A percentile compares a stretch with the other conserved stretches of the same genome.
These are phyloP conservation scores for Coniferiporia sulphurascens DNA, from an alignment of 1,284 basidiomycete genomes.

Conservation along the genomic window DNA sequence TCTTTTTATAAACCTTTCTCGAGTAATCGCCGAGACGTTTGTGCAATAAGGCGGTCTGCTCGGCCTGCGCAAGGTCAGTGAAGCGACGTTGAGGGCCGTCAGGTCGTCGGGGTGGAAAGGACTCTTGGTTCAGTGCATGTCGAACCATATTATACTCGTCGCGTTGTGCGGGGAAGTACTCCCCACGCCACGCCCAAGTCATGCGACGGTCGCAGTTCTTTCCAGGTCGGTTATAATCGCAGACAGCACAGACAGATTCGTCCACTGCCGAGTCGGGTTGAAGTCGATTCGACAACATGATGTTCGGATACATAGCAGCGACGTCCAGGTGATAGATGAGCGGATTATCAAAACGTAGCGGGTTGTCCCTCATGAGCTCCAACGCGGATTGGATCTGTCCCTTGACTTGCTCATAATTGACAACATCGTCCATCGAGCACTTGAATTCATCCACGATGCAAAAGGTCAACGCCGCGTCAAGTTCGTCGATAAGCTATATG, in stretches of 20 bases:
- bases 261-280: constrained; percentile 98
- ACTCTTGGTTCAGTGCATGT: constrained; percentile 93
- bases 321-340: constrained; percentile 99
- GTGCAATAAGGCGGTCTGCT: constrained; percentile 90
- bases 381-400: constrained; percentile 73
- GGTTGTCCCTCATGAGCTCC: constrained; percentile 89
- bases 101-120: constrained; percentile 80
- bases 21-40: constrained; percentile 99
- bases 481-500: constrained; percentile 83
- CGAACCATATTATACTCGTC: constrained; percentile 99
- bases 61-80: constrained; percentile 78
- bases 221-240: constrained; percentile 96
- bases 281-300: constrained; percentile 99
- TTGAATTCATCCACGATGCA: constrained; percentile 89
- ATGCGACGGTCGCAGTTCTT: constrained; percentile 93
- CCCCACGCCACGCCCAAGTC: constrained; percentile 99
- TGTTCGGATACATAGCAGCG: constrained; percentile 99
- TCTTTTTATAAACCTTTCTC: constrained; percentile 97
- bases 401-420: constrained; percentile 95
- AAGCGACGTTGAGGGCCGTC: constrained; percentile 78
- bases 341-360: constrained; percentile 84
- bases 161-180: constrained; percentile 96
- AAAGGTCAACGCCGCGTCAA: constrained; percentile 89
- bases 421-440: constrained; percentile 77
- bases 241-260: constrained; percentile 95